Evolutionary conservation across 2,329 filamentous ascomycete species (phyloP).

Genomic region (Aspergillus pseudoviridinutans): DNA sequence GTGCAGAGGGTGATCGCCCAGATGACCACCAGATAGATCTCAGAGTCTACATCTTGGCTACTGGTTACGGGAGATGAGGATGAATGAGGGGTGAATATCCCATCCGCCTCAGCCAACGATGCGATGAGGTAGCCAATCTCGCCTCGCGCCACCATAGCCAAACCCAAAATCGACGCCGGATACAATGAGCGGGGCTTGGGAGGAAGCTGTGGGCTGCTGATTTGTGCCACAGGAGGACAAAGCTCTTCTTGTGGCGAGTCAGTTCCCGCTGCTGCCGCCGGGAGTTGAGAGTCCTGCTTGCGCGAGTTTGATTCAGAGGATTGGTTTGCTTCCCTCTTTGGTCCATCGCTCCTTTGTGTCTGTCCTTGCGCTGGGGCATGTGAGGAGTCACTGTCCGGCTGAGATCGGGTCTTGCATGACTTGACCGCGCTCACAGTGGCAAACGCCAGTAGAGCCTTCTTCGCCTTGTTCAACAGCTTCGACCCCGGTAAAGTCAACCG

Average conservation of each 20-base stretch:
- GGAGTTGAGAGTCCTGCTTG: background rate
- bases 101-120: constrained; percentile 57
- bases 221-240: background rate
- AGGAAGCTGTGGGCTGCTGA: constrained; percentile 18
- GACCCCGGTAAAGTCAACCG: constrained; percentile 23
- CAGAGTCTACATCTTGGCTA: constrained; percentile 23
- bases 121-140: constrained; percentile 78
- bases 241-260: constrained; percentile 12
- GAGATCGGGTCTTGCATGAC: background rate
- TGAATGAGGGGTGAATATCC: constrained; percentile 37
- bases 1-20: constrained; percentile 58
- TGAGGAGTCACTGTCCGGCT: background rate
- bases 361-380: background rate
- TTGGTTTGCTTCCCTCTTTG: background rate
- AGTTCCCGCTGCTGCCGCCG: background rate
- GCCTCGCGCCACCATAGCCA: constrained; percentile 71
- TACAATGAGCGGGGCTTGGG: constrained; percentile 60
- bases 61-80: background rate
- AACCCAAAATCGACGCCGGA: constrained; percentile 62
- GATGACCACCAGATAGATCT: constrained; percentile 51
- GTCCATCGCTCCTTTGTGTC: background rate
- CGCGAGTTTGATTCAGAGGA: background rate
- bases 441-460: background rate
- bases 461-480: background rate
- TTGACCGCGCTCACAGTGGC: background rate